Conservation (phyloP, 73 alveolate species). For the Tetrahymena elliotti region DNA sequence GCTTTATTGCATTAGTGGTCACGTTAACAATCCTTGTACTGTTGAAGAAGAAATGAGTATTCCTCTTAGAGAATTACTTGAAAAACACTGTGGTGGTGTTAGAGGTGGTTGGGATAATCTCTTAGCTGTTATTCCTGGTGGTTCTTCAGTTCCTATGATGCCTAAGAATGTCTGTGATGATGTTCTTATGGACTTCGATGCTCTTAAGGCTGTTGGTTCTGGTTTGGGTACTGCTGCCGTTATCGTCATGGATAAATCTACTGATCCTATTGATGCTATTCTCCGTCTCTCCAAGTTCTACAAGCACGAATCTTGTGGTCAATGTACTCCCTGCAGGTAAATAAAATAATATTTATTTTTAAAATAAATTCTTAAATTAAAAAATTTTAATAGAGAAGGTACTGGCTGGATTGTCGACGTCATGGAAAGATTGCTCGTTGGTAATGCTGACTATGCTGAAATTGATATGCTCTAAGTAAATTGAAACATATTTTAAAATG, state of each 20-base stretch:
- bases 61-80: conserved; percentile 75
- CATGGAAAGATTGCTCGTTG: conserved; percentile 68
- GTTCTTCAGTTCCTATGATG: conserved; percentile 80
- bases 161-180: conserved; percentile 68
- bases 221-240: conserved; percentile 95
- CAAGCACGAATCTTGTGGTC: conserved; percentile 85
- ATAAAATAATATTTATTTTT: background rate
- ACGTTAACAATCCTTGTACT: conserved; percentile 82
- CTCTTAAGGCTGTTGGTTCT: conserved; percentile 64
- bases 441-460: conserved; percentile 86
- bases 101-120: conserved; percentile 91
- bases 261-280: conserved; percentile 80
- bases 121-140: conserved; percentile 79
- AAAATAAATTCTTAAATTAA: background rate
- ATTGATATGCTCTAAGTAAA: conserved; percentile 70
- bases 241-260: conserved; percentile 80
- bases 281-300: conserved; percentile 74
- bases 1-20: conserved; percentile 77
- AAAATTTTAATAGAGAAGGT: conserved; percentile 56
- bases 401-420: conserved; percentile 84
- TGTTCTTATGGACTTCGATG: conserved; percentile 88
- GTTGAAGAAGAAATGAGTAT: conserved; percentile 85
- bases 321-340: conserved; percentile 80
- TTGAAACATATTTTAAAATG: background rate
- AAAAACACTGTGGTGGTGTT: conserved; percentile 86